Percentiles rank a stretch among this genome's conserved stretches.
Evolutionary conservation across 352 stramenopile genomes (phyloP).

Genomic region (Globisporangium perplexum): DNA sequence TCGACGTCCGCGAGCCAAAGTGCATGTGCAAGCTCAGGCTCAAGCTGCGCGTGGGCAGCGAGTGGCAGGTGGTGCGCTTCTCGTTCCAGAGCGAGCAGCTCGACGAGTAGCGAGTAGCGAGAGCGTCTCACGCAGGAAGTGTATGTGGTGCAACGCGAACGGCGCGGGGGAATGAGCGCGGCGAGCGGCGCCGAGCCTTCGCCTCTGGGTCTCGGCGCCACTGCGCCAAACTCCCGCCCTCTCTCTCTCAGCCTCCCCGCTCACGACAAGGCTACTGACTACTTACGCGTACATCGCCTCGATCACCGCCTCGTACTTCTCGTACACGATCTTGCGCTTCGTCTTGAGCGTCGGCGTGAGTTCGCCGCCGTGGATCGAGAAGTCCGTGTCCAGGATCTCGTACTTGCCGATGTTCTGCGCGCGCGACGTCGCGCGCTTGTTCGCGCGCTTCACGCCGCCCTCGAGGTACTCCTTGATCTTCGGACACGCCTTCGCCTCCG

Average conservation of each 20-base stretch:
- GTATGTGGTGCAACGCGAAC: no score
- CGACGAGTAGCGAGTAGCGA: not conserved
- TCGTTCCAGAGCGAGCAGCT: not conserved
- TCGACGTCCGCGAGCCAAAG: not conserved
- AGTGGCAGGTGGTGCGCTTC: not conserved
- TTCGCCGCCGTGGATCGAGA: conserved; percentile 87
- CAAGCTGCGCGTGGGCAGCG: not conserved
- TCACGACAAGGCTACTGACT: not conserved
- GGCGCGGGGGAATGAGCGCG: no score
- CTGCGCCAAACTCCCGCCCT: no score
- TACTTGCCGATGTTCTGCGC: conserved; percentile 87
- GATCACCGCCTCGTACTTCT: conserved; percentile 91
- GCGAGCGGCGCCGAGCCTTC: no score
- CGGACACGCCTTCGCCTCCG: conserved; percentile 57
- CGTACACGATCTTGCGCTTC: conserved; percentile 89
- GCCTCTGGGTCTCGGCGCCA: not conserved
- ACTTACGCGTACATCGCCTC: conserved; percentile 85
- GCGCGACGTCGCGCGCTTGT: conserved; percentile 65
- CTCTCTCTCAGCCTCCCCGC: not conserved
- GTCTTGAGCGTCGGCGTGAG: conserved; percentile 97
- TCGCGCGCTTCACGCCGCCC: conserved; percentile 73
- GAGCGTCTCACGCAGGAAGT: no score
- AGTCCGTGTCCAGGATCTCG: conserved; percentile 84
- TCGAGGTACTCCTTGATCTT: conserved; percentile 80
- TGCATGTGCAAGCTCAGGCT: not conserved